Percentiles rank a stretch among this genome's conserved stretches.
Conservation (phyloP, 306 rosid species). For the Fragaria ananassa region DNA sequence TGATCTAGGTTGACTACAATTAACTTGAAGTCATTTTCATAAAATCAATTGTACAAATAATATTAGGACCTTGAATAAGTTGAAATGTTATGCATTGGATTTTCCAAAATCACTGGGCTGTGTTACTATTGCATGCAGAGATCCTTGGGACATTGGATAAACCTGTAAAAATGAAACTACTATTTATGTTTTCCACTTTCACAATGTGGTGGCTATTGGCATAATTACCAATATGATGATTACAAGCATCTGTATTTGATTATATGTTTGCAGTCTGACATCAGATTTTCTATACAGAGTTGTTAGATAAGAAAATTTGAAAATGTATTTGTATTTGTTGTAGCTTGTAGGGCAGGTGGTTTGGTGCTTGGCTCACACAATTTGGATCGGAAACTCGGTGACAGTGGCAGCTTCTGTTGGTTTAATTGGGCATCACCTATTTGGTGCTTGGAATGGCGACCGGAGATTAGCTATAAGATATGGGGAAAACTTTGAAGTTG, state of each 20-base stretch:
- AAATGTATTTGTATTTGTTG: slow-evolving; percentile 20
- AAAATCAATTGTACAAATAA: neutral
- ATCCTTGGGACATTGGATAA: neutral
- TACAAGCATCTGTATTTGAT: neutral
- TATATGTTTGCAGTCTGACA: neutral
- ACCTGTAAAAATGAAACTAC: neutral
- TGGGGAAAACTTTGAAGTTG: slow-evolving; percentile 60
- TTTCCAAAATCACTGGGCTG: neutral
- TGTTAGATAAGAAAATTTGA: neutral
- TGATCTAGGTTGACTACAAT: neutral
- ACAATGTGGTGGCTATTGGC: neutral
- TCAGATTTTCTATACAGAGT: neutral
- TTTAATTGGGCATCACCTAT: slow-evolving; percentile 82
- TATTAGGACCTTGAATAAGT: neutral
- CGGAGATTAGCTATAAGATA: slow-evolving; percentile 57
- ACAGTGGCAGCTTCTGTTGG: slow-evolving; percentile 83
- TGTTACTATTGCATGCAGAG: neutral
- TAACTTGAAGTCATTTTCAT: neutral
- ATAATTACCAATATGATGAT: neutral
- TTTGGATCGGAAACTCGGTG: slow-evolving; percentile 91
- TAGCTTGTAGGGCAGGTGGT: slow-evolving; percentile 94
- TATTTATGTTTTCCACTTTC: neutral
- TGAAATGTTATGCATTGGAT: neutral
- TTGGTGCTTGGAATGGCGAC: slow-evolving; percentile 97
- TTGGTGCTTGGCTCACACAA: slow-evolving; percentile 91